Evolutionary conservation across 2,329 filamentous ascomycete species (phyloP).

Genomic region (Sporothrix sp.): DNA sequence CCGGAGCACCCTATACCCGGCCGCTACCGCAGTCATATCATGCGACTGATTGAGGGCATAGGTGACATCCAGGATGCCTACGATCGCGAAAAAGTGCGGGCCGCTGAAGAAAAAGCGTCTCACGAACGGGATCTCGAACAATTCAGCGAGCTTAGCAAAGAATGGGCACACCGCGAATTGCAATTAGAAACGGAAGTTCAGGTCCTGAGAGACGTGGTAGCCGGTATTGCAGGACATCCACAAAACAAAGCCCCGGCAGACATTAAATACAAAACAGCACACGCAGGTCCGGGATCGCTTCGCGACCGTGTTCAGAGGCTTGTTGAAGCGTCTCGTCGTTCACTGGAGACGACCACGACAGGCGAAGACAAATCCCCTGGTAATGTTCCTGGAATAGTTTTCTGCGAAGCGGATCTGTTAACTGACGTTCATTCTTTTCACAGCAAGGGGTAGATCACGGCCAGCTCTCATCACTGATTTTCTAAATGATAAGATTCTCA

Average conservation of each 20-base stretch:
- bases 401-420: too few relatives aligned
- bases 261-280: too few relatives aligned
- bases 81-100: constrained; percentile 18
- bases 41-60: constrained; percentile 30
- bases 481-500: background rate
- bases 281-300: too few relatives aligned
- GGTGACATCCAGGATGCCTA: constrained; percentile 21
- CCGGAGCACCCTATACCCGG: constrained; percentile 26
- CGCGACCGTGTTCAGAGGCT: too few relatives aligned
- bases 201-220: constrained; percentile 28
- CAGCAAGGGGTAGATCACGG: too few relatives aligned
- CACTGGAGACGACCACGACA: too few relatives aligned
- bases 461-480: too few relatives aligned
- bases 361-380: too few relatives aligned
- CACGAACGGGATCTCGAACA: constrained; percentile 26
- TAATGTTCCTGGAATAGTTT: too few relatives aligned
- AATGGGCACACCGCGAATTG: constrained; percentile 30
- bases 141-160: constrained; percentile 29
- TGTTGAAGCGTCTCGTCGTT: too few relatives aligned
- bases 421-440: too few relatives aligned
- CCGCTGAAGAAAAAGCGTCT: constrained; percentile 23
- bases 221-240: constrained; percentile 8
- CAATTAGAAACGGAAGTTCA: constrained; percentile 31
- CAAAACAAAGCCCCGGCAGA: too few relatives aligned
- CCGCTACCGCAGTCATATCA: constrained; percentile 34